Percentiles rank a stretch among this genome's conserved stretches.
Conservation (phyloP, 257 asterid genomes). For the Rubia yunnanensis region DNA sequence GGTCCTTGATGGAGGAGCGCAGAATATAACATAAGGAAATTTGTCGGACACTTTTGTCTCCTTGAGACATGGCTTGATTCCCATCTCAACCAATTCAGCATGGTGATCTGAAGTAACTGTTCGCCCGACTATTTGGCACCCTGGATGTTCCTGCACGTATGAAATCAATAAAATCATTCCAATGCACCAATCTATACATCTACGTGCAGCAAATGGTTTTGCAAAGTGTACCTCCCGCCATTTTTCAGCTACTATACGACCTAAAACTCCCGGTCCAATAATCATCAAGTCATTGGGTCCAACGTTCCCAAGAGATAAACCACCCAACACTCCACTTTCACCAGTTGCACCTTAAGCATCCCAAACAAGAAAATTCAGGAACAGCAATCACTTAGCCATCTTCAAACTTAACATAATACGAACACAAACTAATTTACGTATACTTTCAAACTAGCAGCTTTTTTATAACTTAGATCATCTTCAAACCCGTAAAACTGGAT, state of each 20-base stretch:
- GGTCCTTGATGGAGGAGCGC: conserved; percentile 79
- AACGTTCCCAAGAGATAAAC: conserved; percentile 36
- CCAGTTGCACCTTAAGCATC: conserved; percentile 39
- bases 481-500: too few relatives aligned
- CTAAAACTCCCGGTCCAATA: conserved; percentile 96
- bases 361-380: background rate
- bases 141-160: conserved; percentile 58
- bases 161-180: background rate
- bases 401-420: background rate
- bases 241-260: conserved; percentile 82
- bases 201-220: background rate
- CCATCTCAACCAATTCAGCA: conserved; percentile 62
- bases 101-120: conserved; percentile 77
- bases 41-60: conserved; percentile 35
- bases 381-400: background rate
- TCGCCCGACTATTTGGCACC: conserved; percentile 68
- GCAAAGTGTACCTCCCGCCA: conserved; percentile 65
- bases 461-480: too few relatives aligned
- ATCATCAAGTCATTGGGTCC: conserved; percentile 80
- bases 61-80: conserved; percentile 63
- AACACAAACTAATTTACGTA: background rate
- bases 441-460: background rate
- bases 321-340: conserved; percentile 37
- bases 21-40: conserved; percentile 82
- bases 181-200: background rate